A percentile compares a stretch with the other conserved stretches of the same genome.
phyloP scores from a whole-genome alignment of 2,329 filamentous ascomycete genomes.

The Verticillium dahliae region DNA sequence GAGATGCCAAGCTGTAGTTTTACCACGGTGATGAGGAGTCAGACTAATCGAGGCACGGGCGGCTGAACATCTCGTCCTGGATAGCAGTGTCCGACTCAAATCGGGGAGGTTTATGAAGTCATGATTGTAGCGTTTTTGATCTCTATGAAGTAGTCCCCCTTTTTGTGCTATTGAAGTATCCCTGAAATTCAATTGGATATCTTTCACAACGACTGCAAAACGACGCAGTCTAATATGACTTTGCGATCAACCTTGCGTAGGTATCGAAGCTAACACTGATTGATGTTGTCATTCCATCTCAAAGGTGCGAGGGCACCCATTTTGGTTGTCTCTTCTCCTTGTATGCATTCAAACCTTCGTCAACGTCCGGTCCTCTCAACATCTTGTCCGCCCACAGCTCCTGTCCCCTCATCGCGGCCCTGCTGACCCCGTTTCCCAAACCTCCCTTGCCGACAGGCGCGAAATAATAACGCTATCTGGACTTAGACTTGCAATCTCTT shows the following conservation, averaged over 20 bases:
- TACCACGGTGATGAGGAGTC: not conserved
- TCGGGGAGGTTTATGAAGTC: not conserved
- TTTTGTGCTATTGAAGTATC: too few species aligned
- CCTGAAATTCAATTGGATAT: too few species aligned
- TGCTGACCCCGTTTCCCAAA: constrained; percentile 25
- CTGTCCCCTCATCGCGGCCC: constrained; percentile 25
- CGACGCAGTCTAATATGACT: too few species aligned
- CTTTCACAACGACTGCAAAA: too few species aligned
- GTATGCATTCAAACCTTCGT: constrained; percentile 20
- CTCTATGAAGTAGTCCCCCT: too few species aligned
- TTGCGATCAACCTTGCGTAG: too few species aligned
- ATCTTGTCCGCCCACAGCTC: constrained; percentile 22
- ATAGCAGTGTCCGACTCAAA: too few species aligned
- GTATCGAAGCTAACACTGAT: too few species aligned
- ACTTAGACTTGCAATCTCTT: constrained; percentile 21
- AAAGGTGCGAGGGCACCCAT: constrained; percentile 20
- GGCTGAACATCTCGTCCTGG: too few species aligned
- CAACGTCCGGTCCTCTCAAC: constrained; percentile 20
- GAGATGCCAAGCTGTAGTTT: constrained; percentile 19
- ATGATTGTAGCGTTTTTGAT: constrained; percentile 4
- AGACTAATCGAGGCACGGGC: too few species aligned
- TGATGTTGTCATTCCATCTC: not conserved
- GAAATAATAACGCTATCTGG: constrained; percentile 26
- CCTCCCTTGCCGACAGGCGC: constrained; percentile 22
- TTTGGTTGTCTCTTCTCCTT: constrained; percentile 22